Percentiles rank a stretch among this genome's conserved stretches.
Evolutionary conservation across 768 basidiomycete species (phyloP).

Genomic region (Mycena vulgaris): DNA sequence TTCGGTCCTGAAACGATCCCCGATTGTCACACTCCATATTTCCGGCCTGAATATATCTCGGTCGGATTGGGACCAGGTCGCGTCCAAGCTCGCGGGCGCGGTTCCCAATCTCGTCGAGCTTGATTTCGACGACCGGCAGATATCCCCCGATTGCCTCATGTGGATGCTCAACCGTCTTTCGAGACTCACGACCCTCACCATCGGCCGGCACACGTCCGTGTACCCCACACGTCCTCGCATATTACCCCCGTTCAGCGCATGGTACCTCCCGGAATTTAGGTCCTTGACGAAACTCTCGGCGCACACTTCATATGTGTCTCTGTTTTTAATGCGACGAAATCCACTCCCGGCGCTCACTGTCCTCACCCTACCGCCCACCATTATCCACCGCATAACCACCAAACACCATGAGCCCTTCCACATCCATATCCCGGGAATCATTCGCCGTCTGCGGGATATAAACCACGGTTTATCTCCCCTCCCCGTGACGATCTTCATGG

Average conservation of each 20-base stretch:
- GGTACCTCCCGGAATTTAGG: conserved; percentile 18
- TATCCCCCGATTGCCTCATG: conserved; percentile 12
- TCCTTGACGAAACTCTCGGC: conserved; percentile 10
- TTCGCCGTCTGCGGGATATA: conserved; percentile 7
- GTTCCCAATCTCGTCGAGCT: conserved; percentile 20
- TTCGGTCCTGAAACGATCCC: conserved; percentile 4
- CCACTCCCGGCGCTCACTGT: background rate
- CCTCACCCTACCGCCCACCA: background rate
- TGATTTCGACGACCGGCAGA: background rate
- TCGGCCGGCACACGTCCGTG: conserved; percentile 3
- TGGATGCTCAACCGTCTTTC: background rate
- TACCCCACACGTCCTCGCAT: conserved; percentile 9
- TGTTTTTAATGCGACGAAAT: conserved; percentile 16
- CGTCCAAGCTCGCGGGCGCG: background rate
- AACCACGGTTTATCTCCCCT: conserved; percentile 2
- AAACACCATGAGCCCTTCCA: background rate
- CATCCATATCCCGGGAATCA: conserved; percentile 5
- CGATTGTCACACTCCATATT: conserved; percentile 13
- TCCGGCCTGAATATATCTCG: conserved; percentile 10
- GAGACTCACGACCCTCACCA: background rate
- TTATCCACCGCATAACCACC: background rate
- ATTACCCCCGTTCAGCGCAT: conserved; percentile 13
- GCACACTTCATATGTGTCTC: background rate
- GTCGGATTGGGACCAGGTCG: conserved; percentile 1
- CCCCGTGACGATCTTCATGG: background rate